A percentile compares a stretch with the other conserved stretches of the same genome.
Evolutionary conservation across 2,329 filamentous ascomycete genomes (phyloP).

Genomic region (Pseudogymnoascus sp.): DNA sequence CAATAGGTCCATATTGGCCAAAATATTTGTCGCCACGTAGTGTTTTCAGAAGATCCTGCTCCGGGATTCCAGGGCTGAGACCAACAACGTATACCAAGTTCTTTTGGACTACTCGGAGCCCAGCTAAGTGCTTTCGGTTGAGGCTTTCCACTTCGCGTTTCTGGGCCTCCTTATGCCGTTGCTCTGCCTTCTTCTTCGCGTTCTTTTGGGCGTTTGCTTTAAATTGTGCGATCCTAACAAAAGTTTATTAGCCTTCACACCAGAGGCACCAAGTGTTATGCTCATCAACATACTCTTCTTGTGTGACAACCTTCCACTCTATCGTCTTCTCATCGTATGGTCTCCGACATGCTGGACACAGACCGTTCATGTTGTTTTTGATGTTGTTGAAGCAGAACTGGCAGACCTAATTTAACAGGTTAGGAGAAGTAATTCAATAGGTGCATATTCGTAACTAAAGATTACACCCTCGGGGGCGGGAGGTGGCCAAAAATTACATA

Average conservation of each 20-base stretch:
- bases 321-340: constrained; percentile 97
- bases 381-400: constrained; percentile 99
- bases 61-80: constrained; percentile 80
- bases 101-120: constrained; percentile 93
- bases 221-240: constrained; percentile 61
- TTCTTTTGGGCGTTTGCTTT: constrained; percentile 76
- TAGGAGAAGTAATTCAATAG: not conserved
- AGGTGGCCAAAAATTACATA: constrained; percentile 36
- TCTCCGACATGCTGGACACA: constrained; percentile 93
- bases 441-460: not conserved
- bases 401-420: constrained; percentile 61
- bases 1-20: constrained; percentile 95
- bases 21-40: constrained; percentile 89
- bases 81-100: constrained; percentile 98
- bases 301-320: constrained; percentile 89
- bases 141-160: constrained; percentile 94
- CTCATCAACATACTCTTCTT: constrained; percentile 69
- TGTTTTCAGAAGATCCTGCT: constrained; percentile 86
- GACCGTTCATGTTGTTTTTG: constrained; percentile 92
- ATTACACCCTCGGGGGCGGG: not conserved
- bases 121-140: constrained; percentile 90
- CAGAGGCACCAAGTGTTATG: not conserved
- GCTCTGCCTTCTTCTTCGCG: constrained; percentile 81
- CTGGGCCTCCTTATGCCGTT: constrained; percentile 88
- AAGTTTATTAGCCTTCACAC: constrained; percentile 13